Evolutionary conservation across 1,284 basidiomycete genomes (phyloP).

Genomic region (Anthracocystis walkeri): DNA sequence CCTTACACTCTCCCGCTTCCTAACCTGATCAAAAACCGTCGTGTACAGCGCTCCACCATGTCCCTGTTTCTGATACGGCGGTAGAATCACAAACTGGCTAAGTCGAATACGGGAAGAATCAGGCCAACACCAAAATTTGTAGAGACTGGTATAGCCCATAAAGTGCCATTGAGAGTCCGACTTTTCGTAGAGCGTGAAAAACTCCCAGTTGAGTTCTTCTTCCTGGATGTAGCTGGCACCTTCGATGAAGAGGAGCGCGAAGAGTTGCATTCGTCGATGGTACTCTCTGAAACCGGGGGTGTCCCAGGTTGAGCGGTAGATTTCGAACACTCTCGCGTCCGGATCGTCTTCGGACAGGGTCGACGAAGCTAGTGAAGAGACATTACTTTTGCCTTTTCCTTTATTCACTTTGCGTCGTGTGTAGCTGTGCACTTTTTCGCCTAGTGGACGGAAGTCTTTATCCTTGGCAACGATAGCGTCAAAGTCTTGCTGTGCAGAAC

Average conservation of each 20-base stretch:
- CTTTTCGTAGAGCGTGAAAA: slow-evolving; percentile 67
- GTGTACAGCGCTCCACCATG: slow-evolving; percentile 81
- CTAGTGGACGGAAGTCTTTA: slow-evolving; percentile 79
- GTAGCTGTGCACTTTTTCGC: slow-evolving; percentile 82
- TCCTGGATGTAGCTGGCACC: slow-evolving; percentile 81
- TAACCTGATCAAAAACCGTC: slow-evolving; percentile 83
- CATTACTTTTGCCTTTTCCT: slow-evolving; percentile 72
- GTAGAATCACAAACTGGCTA: slow-evolving; percentile 92
- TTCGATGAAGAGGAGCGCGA: slow-evolving; percentile 94
- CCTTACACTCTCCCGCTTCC: slow-evolving; percentile 77
- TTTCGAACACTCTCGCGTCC: slow-evolving; percentile 55
- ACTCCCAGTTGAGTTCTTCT: slow-evolving; percentile 71
- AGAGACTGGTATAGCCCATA: slow-evolving; percentile 59
- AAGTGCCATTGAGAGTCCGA: slow-evolving; percentile 82
- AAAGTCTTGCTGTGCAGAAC: slow-evolving; percentile 73
- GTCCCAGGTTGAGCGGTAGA: slow-evolving; percentile 76
- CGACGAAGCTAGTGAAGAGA: slow-evolving; percentile 45
- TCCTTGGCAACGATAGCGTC: slow-evolving; percentile 73
- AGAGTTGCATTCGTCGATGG: slow-evolving; percentile 93
- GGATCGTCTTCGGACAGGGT: slow-evolving; percentile 61
- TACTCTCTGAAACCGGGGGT: slow-evolving; percentile 92
- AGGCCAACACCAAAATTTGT: slow-evolving; percentile 63
- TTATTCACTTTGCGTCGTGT: slow-evolving; percentile 70
- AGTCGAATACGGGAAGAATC: slow-evolving; percentile 46
- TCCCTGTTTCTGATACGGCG: slow-evolving; percentile 88